A percentile compares a stretch with the other conserved stretches of the same genome.
phyloP scores from a whole-genome alignment of 2,329 filamentous ascomycete species.

The Pseudogymnoascus sp. region DNA sequence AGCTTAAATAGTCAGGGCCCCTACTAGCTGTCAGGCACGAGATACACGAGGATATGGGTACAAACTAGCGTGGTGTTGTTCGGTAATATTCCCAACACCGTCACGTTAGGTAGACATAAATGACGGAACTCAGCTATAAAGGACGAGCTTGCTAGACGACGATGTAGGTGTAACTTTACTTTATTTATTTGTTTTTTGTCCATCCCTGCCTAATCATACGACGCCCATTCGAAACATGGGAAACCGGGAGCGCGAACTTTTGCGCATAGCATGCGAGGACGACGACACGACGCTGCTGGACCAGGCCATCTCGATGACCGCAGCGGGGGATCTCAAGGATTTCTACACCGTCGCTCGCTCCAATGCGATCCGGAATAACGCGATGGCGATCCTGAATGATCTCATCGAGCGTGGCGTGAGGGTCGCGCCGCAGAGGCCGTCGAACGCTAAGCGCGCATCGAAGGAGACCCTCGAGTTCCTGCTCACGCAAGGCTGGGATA shows the following conservation, averaged over 20 bases:
- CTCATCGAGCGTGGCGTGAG: constrained; percentile 10
- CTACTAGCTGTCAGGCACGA: background rate
- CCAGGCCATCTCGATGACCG: background rate
- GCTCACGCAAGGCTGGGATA: constrained; percentile 11
- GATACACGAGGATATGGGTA: background rate
- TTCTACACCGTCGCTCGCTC: background rate
- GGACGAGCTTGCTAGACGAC: too few relatives aligned
- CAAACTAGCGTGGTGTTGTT: background rate
- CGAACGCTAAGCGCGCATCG: background rate
- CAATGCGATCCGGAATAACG: background rate
- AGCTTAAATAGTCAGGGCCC: background rate
- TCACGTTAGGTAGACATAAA: too few relatives aligned
- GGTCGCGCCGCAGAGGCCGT: background rate
- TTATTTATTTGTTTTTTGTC: too few relatives aligned
- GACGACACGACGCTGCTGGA: constrained; percentile 7
- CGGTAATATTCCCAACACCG: background rate
- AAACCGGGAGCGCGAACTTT: background rate
- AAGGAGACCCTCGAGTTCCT: constrained; percentile 11
- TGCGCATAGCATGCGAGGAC: constrained; percentile 5
- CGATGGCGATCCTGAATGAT: constrained; percentile 7
- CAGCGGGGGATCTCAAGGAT: background rate
- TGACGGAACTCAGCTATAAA: too few relatives aligned
- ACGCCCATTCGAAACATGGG: too few relatives aligned
- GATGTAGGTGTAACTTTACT: too few relatives aligned
- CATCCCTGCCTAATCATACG: too few relatives aligned